Conservation (phyloP, 2,329 filamentous ascomycete species). For the Talaromyces rugulosus region DNA sequence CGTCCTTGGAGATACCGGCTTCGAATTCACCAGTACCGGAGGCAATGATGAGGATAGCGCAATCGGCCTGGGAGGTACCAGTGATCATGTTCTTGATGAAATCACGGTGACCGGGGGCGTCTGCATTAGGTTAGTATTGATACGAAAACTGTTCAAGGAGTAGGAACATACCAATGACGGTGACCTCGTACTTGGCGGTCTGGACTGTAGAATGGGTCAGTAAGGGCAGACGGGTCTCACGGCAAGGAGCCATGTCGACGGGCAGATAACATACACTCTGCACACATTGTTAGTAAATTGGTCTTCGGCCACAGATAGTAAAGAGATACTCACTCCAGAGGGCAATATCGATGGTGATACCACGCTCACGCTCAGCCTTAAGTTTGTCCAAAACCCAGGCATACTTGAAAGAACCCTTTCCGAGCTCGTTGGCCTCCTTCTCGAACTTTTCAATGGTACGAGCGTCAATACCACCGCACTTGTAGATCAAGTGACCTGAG, state of each 20-base stretch:
- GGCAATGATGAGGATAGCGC: slow-evolving; percentile 99
- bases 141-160: not conserved
- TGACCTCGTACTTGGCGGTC: slow-evolving; percentile 96
- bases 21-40: slow-evolving; percentile 99
- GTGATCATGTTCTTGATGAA: slow-evolving; percentile 99
- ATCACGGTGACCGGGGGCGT: slow-evolving; percentile 99
- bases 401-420: slow-evolving; percentile 99
- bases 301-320: not conserved
- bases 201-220: slow-evolving; percentile 61
- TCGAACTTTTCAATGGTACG: slow-evolving; percentile 99
- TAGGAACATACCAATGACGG: slow-evolving; percentile 75
- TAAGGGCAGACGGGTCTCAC: not conserved
- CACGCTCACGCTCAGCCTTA: slow-evolving; percentile 99
- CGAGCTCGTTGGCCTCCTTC: slow-evolving; percentile 99
- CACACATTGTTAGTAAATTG: not conserved
- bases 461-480: slow-evolving; percentile 99
- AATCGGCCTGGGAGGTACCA: slow-evolving; percentile 99
- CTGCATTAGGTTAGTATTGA: slow-evolving; percentile 39
- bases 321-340: slow-evolving; percentile 70
- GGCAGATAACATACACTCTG: slow-evolving; percentile 1
- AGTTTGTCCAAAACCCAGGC: slow-evolving; percentile 99
- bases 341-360: slow-evolving; percentile 99
- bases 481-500: slow-evolving; percentile 94
- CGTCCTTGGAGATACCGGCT: slow-evolving; percentile 99
- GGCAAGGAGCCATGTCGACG: not conserved